Base-by-base conservation (phyloP, 305 asterid species). In the Plantago lanceolata region DNA sequence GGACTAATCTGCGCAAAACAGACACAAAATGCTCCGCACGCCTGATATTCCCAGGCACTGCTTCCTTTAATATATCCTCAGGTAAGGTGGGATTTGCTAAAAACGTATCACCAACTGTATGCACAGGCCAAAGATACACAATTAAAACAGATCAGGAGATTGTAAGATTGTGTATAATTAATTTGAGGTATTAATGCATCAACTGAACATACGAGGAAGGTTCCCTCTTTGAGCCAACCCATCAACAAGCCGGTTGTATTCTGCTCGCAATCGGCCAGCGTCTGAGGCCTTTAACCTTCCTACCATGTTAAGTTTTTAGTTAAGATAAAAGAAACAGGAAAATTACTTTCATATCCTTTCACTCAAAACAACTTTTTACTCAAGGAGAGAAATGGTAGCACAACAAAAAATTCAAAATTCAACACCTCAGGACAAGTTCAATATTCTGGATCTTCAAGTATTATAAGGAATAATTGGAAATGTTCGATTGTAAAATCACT, bases 201-300 rank as follows among this genome's bases (percentile, higher is more conserved):
- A 45, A 68, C 20, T 63, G 52, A 59, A 79, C 88, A 76, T 84
- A 93, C 97, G 64, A 33, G 95, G 94, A 62, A 90, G 90, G 73
- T 88, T 80, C 69, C 95, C 96, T 75, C 95, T 81, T 73, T 86
- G 89, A 48, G 97, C 96, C 81, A 94, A 82, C 59, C 99, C 99
- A 20, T 88, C 95, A 80, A 94, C 95, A 70, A 94, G 96, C 73
- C 97, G 85, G 68, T 77, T 94, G 84, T 94, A 94, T 64, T 90
- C 99, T 60, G 94, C 85, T 69, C 95, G 97, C 81, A 94, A 77
- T 76, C 99, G 90, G 81, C 92, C 95, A 77, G 96, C 97, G 82
- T 94, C 99, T 47, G 95, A 85, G 79, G 95, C 97, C 97, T 94
- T 90, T 80, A 90, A 83, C 97, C 99, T 93, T 90, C 92, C 97